Percentiles rank a stretch among this genome's conserved stretches.
Evolutionary conservation across 768 basidiomycete species (phyloP).

Genomic region (Phanerochaete carnosa): DNA sequence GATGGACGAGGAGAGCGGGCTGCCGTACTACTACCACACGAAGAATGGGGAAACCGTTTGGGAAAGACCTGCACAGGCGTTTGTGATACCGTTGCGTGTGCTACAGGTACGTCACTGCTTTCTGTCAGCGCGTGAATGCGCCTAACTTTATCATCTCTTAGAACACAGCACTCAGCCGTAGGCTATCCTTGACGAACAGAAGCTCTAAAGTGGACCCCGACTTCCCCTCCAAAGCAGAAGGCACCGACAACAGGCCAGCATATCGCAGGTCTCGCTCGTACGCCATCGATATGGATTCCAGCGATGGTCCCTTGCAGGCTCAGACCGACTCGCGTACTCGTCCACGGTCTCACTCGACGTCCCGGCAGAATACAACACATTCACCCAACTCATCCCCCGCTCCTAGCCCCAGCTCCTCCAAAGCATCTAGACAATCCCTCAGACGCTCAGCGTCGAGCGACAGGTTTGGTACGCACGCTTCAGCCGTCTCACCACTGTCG

Average conservation of each 20-base stretch:
- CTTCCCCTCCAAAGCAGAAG: not conserved
- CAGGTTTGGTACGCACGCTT: slow-evolving; percentile 7
- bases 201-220: slow-evolving; percentile 7
- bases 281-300: slow-evolving; percentile 14
- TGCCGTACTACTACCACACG: slow-evolving; percentile 94
- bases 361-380: not conserved
- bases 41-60: slow-evolving; percentile 89
- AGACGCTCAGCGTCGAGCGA: slow-evolving; percentile 15
- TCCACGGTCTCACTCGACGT: slow-evolving; percentile 24
- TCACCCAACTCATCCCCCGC: slow-evolving; percentile 1
- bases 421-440: not conserved
- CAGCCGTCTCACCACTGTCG: slow-evolving; percentile 16
- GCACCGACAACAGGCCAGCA: slow-evolving; percentile 10
- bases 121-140: not conserved
- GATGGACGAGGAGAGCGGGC: slow-evolving; percentile 75
- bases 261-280: slow-evolving; percentile 25
- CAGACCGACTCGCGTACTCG: slow-evolving; percentile 7
- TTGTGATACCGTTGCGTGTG: slow-evolving; percentile 88
- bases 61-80: slow-evolving; percentile 79
- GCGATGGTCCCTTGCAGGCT: not conserved
- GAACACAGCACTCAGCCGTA: slow-evolving; percentile 72
- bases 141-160: slow-evolving; percentile 23
- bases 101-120: slow-evolving; percentile 56
- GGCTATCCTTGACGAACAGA: slow-evolving; percentile 44
- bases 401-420: slow-evolving; percentile 6